Conservation (phyloP, 208 protist species). For the Leishmania major region DNA sequence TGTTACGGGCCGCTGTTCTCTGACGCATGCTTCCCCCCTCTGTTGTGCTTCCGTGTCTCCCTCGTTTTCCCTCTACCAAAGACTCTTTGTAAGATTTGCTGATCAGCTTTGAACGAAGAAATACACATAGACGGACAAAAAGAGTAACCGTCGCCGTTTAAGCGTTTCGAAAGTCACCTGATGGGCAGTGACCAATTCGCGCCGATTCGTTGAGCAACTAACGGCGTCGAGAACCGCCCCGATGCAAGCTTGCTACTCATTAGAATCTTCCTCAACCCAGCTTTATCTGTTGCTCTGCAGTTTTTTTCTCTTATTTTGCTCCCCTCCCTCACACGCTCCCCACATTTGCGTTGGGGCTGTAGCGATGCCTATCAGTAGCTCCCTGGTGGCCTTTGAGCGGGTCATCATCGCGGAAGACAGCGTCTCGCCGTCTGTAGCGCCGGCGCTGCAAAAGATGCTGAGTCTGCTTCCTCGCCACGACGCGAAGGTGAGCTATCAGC, state of each 20-base stretch:
- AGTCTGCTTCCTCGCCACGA: conserved; percentile 73
- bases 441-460: conserved; percentile 67
- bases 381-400: conserved; percentile 57
- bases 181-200: neutral
- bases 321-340: neutral
- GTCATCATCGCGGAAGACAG: conserved; percentile 56
- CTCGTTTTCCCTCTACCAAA: neutral
- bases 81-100: neutral
- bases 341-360: neutral
- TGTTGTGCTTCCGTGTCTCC: neutral
- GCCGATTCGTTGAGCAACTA: neutral
- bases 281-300: neutral
- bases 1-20: neutral
- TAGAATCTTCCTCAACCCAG: neutral
- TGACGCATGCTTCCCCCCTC: neutral
- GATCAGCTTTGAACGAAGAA: neutral
- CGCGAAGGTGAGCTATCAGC: conserved; percentile 80
- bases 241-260: neutral
- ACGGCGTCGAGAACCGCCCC: neutral
- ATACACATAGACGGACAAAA: neutral
- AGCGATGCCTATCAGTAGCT: conserved; percentile 51
- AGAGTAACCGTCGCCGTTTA: neutral
- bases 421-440: conserved; percentile 37
- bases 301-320: neutral
- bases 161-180: neutral